Conservation (phyloP, 2,329 filamentous ascomycete species). For the Cordyceps javanica region DNA sequence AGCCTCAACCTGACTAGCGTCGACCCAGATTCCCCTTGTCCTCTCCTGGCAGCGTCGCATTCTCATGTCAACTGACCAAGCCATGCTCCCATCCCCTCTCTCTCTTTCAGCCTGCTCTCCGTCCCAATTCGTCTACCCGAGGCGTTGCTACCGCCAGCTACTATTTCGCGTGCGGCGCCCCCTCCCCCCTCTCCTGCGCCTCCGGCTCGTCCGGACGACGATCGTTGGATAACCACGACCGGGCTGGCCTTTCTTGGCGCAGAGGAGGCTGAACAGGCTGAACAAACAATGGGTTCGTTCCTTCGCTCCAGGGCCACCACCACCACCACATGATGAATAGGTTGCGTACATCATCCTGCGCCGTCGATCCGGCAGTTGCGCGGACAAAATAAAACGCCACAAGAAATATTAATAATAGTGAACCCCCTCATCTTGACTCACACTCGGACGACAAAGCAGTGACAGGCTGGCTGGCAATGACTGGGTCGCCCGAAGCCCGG, state of each 20-base stretch:
- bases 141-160: not conserved
- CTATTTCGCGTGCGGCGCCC: not conserved
- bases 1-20: not conserved
- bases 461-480: too few species aligned
- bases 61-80: not conserved
- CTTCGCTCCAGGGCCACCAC: not conserved
- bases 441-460: not conserved
- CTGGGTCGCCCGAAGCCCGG: not conserved
- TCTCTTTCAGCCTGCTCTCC: not conserved
- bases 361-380: constrained; percentile 3
- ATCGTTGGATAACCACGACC: too few species aligned
- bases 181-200: not conserved
- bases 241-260: too few species aligned
- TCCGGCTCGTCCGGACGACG: not conserved
- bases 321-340: not conserved
- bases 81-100: not conserved
- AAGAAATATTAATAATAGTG: too few species aligned
- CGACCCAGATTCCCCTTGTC: not conserved
- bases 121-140: not conserved
- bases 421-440: constrained; percentile 2
- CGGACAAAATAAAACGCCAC: not conserved
- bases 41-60: not conserved
- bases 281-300: not conserved
- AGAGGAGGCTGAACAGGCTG: not conserved
- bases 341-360: constrained; percentile 5